Conservation (phyloP, 306 rosid species). For the Chamaecrista fasciculata region DNA sequence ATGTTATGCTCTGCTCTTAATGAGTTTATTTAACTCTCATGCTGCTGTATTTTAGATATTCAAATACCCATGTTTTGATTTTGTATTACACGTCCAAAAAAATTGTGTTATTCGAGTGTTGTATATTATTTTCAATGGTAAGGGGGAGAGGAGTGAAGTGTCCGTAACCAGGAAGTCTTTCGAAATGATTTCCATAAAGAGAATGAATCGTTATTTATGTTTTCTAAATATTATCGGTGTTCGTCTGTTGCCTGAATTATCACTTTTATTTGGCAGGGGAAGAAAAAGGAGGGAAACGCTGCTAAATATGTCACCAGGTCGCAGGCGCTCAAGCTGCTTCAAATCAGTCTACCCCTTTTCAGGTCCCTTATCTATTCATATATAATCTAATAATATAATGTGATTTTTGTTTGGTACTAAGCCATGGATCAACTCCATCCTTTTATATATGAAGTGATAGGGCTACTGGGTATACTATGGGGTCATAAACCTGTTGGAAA, state of each 20-base stretch:
- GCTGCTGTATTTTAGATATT: neutral
- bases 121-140: neutral
- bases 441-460: neutral
- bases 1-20: neutral
- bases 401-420: neutral
- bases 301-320: conserved; percentile 82
- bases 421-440: neutral
- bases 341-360: conserved; percentile 76
- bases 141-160: neutral
- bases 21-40: neutral
- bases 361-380: conserved; percentile 42
- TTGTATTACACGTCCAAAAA: neutral
- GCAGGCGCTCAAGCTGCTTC: conserved; percentile 83
- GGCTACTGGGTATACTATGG: neutral
- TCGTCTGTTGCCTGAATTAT: neutral
- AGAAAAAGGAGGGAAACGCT: conserved; percentile 97
- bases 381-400: neutral
- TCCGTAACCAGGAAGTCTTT: neutral
- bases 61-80: neutral
- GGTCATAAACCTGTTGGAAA: neutral
- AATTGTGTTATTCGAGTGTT: neutral
- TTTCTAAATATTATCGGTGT: neutral
- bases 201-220: neutral
- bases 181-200: neutral
- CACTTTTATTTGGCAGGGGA: conserved; percentile 49